A percentile compares a stretch with the other conserved stretches of the same genome.
Conservation (phyloP, 257 asterid genomes). For the Coffea eugenioides region DNA sequence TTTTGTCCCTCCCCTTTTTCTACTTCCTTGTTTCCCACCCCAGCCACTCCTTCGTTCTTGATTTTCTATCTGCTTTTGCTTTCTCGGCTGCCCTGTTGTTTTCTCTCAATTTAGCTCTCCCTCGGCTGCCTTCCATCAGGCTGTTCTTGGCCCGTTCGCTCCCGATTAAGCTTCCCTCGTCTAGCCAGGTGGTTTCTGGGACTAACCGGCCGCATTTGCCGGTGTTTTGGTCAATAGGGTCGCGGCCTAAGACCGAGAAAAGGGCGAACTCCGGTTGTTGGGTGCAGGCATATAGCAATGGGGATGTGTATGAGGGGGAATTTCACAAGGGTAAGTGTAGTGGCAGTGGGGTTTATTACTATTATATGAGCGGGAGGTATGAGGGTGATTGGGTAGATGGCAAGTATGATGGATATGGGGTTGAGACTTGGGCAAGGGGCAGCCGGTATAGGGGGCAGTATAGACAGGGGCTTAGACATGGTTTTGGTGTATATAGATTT, state of each 20-base stretch:
- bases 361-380: slow-evolving; percentile 91
- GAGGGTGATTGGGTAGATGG: slow-evolving; percentile 96
- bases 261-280: slow-evolving; percentile 63
- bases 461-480: slow-evolving; percentile 87
- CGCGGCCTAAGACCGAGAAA: slow-evolving; percentile 56
- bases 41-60: slow-evolving; percentile 75
- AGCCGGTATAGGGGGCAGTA: slow-evolving; percentile 86
- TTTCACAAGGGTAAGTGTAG: slow-evolving; percentile 86
- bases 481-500: slow-evolving; percentile 85
- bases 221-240: slow-evolving; percentile 91
- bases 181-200: slow-evolving; percentile 31
- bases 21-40: slow-evolving; percentile 87
- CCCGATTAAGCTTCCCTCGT: slow-evolving; percentile 55
- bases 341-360: slow-evolving; percentile 95
- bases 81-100: slow-evolving; percentile 79
- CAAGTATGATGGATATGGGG: slow-evolving; percentile 86
- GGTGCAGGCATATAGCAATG: slow-evolving; percentile 83
- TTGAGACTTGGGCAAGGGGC: slow-evolving; percentile 91
- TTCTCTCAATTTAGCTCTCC: slow-evolving; percentile 82
- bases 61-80: slow-evolving; percentile 84
- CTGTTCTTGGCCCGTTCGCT: slow-evolving; percentile 68
- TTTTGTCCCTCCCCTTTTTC: slow-evolving; percentile 73
- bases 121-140: slow-evolving; percentile 73
- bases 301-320: slow-evolving; percentile 97
- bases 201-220: slow-evolving; percentile 52